Evolutionary conservation across 495 filamentous ascomycete genomes (phyloP).

Genomic region (Aspergillus haitiensis): DNA sequence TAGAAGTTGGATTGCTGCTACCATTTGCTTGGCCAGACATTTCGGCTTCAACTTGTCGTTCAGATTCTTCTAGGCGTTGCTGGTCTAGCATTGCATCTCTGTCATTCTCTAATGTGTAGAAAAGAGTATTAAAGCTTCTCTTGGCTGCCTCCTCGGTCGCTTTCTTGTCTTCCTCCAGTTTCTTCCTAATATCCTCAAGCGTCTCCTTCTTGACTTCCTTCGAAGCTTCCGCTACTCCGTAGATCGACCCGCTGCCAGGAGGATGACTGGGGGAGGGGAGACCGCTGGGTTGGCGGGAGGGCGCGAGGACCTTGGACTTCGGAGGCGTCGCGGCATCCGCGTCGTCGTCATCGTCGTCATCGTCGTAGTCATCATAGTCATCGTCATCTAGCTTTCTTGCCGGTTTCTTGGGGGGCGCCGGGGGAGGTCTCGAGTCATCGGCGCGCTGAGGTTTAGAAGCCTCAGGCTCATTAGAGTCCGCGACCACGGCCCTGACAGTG

Average conservation of each 20-base stretch:
- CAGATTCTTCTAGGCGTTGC: slow-evolving; percentile 92
- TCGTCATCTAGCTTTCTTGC: slow-evolving; percentile 78
- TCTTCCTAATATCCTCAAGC: slow-evolving; percentile 85
- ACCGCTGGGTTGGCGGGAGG: slow-evolving; percentile 37
- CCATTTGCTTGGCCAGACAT: slow-evolving; percentile 67
- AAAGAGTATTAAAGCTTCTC: slow-evolving; percentile 83
- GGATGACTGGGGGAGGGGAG: slow-evolving; percentile 34
- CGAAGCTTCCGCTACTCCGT: slow-evolving; percentile 30
- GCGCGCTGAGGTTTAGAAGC: slow-evolving; percentile 34
- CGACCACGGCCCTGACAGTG: slow-evolving; percentile 28
- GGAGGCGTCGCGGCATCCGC: slow-evolving; percentile 55
- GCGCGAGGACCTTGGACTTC: slow-evolving; percentile 57
- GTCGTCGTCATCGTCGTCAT: slow-evolving; percentile 82
- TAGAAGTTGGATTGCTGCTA: slow-evolving; percentile 47
- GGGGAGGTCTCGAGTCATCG: slow-evolving; percentile 38
- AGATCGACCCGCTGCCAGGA: slow-evolving; percentile 28
- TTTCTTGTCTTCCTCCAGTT: slow-evolving; percentile 90
- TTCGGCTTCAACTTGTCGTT: slow-evolving; percentile 93
- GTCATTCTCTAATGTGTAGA: slow-evolving; percentile 95
- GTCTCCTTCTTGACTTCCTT: slow-evolving; percentile 59
- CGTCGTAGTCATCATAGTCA: slow-evolving; percentile 76
- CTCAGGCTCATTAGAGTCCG: slow-evolving; percentile 33
- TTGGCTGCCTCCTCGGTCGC: slow-evolving; percentile 88
- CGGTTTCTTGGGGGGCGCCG: slow-evolving; percentile 56
- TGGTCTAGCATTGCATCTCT: slow-evolving; percentile 96